These are phyloP conservation scores for Saccharomycopsis phalli DNA, from an alignment of 1,139 yeast genomes.

Conservation along the genomic window DNA sequence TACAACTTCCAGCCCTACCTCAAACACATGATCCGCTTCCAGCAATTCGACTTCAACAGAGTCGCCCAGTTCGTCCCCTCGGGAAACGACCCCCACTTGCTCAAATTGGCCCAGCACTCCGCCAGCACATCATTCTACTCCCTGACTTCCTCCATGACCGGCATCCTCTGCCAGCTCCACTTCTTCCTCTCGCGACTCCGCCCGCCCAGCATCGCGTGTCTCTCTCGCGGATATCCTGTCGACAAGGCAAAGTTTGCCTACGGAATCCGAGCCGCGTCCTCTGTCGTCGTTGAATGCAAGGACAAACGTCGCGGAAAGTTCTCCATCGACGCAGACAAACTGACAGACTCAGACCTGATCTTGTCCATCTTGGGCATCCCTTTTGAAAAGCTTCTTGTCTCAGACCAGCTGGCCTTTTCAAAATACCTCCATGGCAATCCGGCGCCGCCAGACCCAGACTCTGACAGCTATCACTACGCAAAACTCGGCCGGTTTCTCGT, in stretches of 20 bases:
- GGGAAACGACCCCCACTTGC: slow-evolving; percentile 49
- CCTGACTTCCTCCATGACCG: slow-evolving; percentile 85
- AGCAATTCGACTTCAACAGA: slow-evolving; percentile 57
- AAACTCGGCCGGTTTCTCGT: slow-evolving; percentile 58
- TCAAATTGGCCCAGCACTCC: slow-evolving; percentile 36
- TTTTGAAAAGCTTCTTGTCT: slow-evolving; percentile 65
- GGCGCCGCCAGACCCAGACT: not conserved
- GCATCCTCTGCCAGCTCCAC: slow-evolving; percentile 67
- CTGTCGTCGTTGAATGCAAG: slow-evolving; percentile 31
- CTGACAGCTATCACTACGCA: slow-evolving; percentile 58
- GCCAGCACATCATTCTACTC: slow-evolving; percentile 39
- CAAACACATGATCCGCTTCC: slow-evolving; percentile 52
- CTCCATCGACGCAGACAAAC: slow-evolving; percentile 65
- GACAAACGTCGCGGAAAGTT: slow-evolving; percentile 28
- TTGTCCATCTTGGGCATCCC: slow-evolving; percentile 75
- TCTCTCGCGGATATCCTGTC: slow-evolving; percentile 37
- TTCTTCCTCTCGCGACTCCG: slow-evolving; percentile 54
- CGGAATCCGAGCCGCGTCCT: slow-evolving; percentile 31
- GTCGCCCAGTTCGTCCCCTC: slow-evolving; percentile 57
- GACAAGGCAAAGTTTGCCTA: slow-evolving; percentile 30
- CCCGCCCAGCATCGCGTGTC: slow-evolving; percentile 35
- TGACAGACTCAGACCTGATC: slow-evolving; percentile 59
- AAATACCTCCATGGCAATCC: slow-evolving; percentile 27
- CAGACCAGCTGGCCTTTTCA: slow-evolving; percentile 38
- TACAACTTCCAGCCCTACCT: slow-evolving; percentile 62